These are phyloP conservation scores for Lachancea lanzarotensis DNA, from an alignment of 805 yeast genomes.

Conservation along the genomic window DNA sequence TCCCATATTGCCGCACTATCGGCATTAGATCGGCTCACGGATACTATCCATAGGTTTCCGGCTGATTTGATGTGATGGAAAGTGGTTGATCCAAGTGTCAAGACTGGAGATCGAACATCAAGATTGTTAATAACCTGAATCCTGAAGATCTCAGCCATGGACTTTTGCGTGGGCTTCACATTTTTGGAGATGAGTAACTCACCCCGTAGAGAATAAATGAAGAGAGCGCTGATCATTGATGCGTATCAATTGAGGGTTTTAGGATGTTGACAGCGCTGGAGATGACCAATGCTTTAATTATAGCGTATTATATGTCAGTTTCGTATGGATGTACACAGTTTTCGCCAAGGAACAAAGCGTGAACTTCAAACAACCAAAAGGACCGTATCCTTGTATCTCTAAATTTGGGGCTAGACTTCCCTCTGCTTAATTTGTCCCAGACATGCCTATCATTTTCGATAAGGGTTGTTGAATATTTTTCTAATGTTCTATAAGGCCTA, in stretches of 20 bases:
- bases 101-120: slow-evolving; percentile 54
- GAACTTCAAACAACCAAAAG: too few species aligned
- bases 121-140: slow-evolving; percentile 73
- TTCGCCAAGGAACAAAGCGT: too few species aligned
- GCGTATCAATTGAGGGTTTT: not conserved
- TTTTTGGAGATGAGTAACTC: slow-evolving; percentile 74
- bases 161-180: slow-evolving; percentile 68
- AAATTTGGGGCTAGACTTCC: too few species aligned
- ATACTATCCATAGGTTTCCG: slow-evolving; percentile 65
- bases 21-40: slow-evolving; percentile 81
- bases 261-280: not conserved
- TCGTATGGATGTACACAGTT: not conserved
- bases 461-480: too few species aligned
- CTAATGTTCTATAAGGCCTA: too few species aligned
- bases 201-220: slow-evolving; percentile 72
- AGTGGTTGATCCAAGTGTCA: slow-evolving; percentile 89
- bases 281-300: not conserved
- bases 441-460: too few species aligned
- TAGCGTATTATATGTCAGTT: not conserved
- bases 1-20: slow-evolving; percentile 80
- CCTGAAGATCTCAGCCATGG: slow-evolving; percentile 82
- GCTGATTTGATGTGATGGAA: slow-evolving; percentile 67
- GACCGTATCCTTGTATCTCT: too few species aligned
- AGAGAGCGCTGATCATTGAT: slow-evolving; percentile 74
- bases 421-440: too few species aligned